These are phyloP conservation scores for Mycena citricolor DNA, from an alignment of 1,284 basidiomycete species.

Conservation along the genomic window DNA sequence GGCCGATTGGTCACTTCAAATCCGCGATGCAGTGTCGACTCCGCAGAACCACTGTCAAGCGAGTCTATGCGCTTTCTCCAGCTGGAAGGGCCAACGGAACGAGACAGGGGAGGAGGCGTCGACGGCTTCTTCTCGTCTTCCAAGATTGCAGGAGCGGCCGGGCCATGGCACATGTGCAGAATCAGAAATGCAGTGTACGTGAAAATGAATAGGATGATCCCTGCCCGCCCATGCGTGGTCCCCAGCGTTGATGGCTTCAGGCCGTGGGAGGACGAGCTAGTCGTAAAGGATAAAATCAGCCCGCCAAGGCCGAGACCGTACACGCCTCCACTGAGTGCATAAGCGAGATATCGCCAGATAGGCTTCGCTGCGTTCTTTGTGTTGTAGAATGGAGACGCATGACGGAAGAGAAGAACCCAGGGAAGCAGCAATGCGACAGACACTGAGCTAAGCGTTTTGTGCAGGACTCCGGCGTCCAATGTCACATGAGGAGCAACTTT, in stretches of 20 bases:
- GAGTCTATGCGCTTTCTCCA: slow-evolving; percentile 48
- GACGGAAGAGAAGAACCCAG: slow-evolving; percentile 53
- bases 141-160: background rate
- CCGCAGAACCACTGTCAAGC: slow-evolving; percentile 48
- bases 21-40: slow-evolving; percentile 41
- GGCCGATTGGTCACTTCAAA: slow-evolving; percentile 78
- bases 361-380: too few relatives aligned
- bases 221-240: slow-evolving; percentile 62
- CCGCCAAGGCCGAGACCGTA: slow-evolving; percentile 64
- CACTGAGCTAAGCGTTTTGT: slow-evolving; percentile 65
- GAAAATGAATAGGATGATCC: slow-evolving; percentile 58
- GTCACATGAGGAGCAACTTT: slow-evolving; percentile 3
- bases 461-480: slow-evolving; percentile 56
- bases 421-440: slow-evolving; percentile 61
- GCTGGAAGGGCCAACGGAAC: slow-evolving; percentile 54
- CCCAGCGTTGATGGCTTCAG: slow-evolving; percentile 37
- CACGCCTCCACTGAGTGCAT: slow-evolving; percentile 45
- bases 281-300: slow-evolving; percentile 60
- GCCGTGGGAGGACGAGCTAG: slow-evolving; percentile 38
- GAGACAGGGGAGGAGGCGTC: slow-evolving; percentile 24
- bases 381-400: slow-evolving; percentile 44
- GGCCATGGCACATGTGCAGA: background rate
- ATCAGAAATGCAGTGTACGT: slow-evolving; percentile 43
- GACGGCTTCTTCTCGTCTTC: background rate
- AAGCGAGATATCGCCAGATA: slow-evolving; percentile 40